phyloP scores from a whole-genome alignment of 257 asterid genomes.

The Plantago ovata region DNA sequence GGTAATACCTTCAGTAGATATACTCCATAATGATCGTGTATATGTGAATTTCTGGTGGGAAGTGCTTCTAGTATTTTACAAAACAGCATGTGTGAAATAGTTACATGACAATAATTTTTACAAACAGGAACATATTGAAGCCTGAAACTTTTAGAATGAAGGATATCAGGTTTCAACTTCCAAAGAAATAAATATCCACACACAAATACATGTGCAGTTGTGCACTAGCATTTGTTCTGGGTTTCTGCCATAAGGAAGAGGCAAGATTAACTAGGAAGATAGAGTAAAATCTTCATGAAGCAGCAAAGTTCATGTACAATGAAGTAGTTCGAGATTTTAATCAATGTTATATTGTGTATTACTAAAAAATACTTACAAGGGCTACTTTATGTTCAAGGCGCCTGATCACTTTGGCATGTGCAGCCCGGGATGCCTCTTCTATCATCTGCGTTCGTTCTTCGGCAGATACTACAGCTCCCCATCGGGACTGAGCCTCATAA shows the following conservation, averaged over 20 bases:
- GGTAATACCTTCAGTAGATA: no score
- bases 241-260: neutral
- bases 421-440: constrained; percentile 70
- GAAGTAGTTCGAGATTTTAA: no score
- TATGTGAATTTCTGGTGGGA: no score
- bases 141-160: constrained; percentile 6
- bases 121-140: neutral
- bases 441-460: constrained; percentile 76
- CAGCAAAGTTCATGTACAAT: neutral
- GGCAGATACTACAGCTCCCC: constrained; percentile 74
- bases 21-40: no score
- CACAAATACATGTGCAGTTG: neutral
- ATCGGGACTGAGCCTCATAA: constrained; percentile 86
- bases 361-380: constrained; percentile 55
- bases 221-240: neutral
- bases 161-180: neutral
- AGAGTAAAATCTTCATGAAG: neutral
- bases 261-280: constrained; percentile 3
- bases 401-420: constrained; percentile 58
- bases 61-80: no score
- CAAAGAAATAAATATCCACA: neutral
- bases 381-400: constrained; percentile 82
- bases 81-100: neutral
- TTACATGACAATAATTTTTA: neutral
- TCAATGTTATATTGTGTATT: neutral